Percentiles rank a stretch among this genome's conserved stretches.
Conservation (phyloP, 2,329 filamentous ascomycete species). For the Diaporthe ilicicola region DNA sequence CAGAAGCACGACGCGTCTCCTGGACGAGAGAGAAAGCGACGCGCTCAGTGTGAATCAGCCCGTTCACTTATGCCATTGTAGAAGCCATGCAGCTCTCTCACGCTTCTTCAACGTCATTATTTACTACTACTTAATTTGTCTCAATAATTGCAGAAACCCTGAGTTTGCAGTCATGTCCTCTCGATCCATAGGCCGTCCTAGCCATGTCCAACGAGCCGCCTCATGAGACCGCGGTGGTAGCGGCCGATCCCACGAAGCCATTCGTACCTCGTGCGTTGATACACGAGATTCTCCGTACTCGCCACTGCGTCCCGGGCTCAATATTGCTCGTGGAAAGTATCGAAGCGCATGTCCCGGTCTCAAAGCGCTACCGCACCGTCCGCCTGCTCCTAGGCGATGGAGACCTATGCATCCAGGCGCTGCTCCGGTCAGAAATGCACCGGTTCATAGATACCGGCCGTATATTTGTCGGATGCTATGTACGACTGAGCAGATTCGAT, state of each 20-base stretch:
- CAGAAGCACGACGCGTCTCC: slow-evolving; percentile 17
- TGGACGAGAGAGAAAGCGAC: background rate
- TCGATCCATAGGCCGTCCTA: background rate
- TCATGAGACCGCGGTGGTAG: slow-evolving; percentile 34
- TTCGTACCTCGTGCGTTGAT: slow-evolving; percentile 52
- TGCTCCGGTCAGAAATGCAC: slow-evolving; percentile 56
- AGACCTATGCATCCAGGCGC: slow-evolving; percentile 61
- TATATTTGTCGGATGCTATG: slow-evolving; percentile 58
- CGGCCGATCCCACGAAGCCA: slow-evolving; percentile 37
- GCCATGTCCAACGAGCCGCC: slow-evolving; percentile 23
- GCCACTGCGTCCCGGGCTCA: slow-evolving; percentile 55
- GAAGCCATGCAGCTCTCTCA: no score
- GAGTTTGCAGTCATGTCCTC: slow-evolving; percentile 21
- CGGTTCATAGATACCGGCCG: slow-evolving; percentile 55
- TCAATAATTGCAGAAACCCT: background rate
- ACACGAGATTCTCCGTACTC: slow-evolving; percentile 56
- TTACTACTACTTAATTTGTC: background rate
- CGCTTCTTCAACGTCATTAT: background rate
- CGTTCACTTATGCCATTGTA: no score
- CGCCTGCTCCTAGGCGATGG: slow-evolving; percentile 62
- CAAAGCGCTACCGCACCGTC: slow-evolving; percentile 51
- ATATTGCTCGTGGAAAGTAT: slow-evolving; percentile 55
- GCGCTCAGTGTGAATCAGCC: background rate
- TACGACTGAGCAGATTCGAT: slow-evolving; percentile 54
- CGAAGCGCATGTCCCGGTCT: slow-evolving; percentile 30